Conservation (phyloP, 2,329 filamentous ascomycete genomes). For the Fusarium tanahbumbuense region DNA sequence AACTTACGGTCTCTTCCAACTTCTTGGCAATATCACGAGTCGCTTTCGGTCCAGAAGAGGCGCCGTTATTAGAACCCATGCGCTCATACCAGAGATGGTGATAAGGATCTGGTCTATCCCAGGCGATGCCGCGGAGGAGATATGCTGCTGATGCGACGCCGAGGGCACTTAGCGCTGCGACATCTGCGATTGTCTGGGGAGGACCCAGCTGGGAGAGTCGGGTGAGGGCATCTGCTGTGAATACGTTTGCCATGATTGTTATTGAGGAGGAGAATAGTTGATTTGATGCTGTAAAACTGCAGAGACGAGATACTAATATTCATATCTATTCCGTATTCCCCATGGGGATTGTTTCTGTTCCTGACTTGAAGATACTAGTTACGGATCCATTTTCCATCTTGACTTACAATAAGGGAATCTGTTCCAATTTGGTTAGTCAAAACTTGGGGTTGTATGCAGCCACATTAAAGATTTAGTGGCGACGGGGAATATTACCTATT, state of each 20-base stretch:
- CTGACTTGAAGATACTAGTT: not conserved
- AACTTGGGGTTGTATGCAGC: not conserved
- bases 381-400: not conserved
- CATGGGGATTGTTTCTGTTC: not conserved
- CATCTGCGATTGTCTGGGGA: slow-evolving; percentile 40
- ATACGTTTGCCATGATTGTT: slow-evolving; percentile 34
- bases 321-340: slow-evolving; percentile 2
- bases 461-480: not conserved
- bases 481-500: slow-evolving; percentile 11
- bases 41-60: slow-evolving; percentile 45
- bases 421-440: not conserved
- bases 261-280: not conserved
- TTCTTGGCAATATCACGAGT: slow-evolving; percentile 59
- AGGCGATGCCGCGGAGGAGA: slow-evolving; percentile 56
- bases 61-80: slow-evolving; percentile 52
- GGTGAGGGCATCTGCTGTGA: slow-evolving; percentile 36
- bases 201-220: slow-evolving; percentile 38
- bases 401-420: not conserved
- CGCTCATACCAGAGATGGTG: slow-evolving; percentile 60
- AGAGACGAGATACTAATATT: slow-evolving; percentile 20
- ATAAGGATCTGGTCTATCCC: slow-evolving; percentile 63
- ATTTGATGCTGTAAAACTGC: not conserved
- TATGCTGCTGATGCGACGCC: slow-evolving; percentile 48
- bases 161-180: slow-evolving; percentile 44
- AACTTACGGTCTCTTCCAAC: slow-evolving; percentile 47